phyloP scores from a whole-genome alignment of 2,329 filamentous ascomycete genomes.

The Fusarium siculi region DNA sequence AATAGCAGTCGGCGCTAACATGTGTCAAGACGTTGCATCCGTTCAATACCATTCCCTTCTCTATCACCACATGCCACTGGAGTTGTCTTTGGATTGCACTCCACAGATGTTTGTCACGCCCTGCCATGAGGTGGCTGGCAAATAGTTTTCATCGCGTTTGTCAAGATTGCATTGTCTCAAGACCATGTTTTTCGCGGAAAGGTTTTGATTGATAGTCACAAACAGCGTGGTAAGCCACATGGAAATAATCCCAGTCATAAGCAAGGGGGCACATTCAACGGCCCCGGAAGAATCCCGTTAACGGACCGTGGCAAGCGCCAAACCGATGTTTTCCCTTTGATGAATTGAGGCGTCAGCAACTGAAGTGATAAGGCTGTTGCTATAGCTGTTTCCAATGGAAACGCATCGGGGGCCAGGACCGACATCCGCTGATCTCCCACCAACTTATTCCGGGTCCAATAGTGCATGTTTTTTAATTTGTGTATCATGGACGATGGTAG shows the following conservation, averaged over 20 bases:
- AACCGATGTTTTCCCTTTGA: constrained; percentile 24
- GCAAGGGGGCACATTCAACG: constrained; percentile 34
- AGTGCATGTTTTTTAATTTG: constrained; percentile 7
- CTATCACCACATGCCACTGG: constrained; percentile 28
- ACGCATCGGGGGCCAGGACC: constrained; percentile 1
- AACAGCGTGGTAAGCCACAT: constrained; percentile 30
- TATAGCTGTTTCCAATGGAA: neutral
- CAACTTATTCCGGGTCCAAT: neutral
- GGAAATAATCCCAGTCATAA: constrained; percentile 20
- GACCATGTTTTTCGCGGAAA: constrained; percentile 27
- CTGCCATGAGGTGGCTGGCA: constrained; percentile 36
- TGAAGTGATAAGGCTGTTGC: constrained; percentile 1
- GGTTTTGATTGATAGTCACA: constrained; percentile 10
- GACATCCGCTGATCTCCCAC: neutral
- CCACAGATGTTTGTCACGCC: constrained; percentile 10
- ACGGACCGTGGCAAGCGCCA: constrained; percentile 30
- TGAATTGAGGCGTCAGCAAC: neutral
- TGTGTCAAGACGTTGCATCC: constrained; percentile 25
- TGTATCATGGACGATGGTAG: neutral
- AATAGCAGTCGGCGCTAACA: constrained; percentile 31
- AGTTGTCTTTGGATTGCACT: constrained; percentile 12
- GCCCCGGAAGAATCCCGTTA: constrained; percentile 24
- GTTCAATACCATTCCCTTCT: neutral
- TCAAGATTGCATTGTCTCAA: constrained; percentile 30
- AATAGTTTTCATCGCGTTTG: neutral